These are phyloP conservation scores for Lipomyces spencermartinsiae DNA, from an alignment of 805 yeast genomes.

Conservation along the genomic window DNA sequence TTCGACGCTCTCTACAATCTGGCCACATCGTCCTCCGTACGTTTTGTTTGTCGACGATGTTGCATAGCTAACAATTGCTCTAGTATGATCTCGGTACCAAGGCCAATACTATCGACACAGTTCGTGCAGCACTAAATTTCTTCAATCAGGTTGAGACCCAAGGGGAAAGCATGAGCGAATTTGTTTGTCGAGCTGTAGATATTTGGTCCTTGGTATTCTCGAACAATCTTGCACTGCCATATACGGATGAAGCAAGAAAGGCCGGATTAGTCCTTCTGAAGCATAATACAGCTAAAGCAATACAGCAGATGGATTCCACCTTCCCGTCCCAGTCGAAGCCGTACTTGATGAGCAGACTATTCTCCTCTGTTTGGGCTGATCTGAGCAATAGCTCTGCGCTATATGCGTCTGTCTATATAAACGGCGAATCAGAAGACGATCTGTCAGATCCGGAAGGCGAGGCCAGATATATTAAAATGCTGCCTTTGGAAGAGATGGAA, in stretches of 20 bases:
- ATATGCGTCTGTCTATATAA: conserved; percentile 16
- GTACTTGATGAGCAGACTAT: conserved; percentile 12
- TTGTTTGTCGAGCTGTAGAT: conserved; percentile 23
- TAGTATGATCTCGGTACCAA: conserved; percentile 24
- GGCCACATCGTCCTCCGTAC: conserved; percentile 13
- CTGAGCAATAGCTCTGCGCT: conserved; percentile 3
- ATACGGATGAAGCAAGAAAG: neutral
- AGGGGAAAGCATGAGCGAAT: conserved; percentile 14
- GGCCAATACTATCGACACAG: conserved; percentile 33
- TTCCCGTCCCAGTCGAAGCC: conserved; percentile 28
- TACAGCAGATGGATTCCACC: conserved; percentile 29
- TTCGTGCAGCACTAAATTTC: conserved; percentile 31
- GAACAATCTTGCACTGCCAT: conserved; percentile 6
- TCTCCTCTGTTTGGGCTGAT: conserved; percentile 35
- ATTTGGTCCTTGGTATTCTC: conserved; percentile 30
- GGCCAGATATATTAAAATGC: conserved; percentile 12
- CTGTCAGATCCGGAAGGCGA: conserved; percentile 33
- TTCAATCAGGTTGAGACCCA: conserved; percentile 34
- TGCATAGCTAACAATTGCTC: neutral
- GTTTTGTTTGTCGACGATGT: neutral
- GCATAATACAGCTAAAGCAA: conserved; percentile 31
- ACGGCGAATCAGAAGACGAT: conserved; percentile 26
- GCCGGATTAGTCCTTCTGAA: conserved; percentile 20
- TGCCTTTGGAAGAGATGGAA: conserved; percentile 33
- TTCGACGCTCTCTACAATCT: conserved; percentile 28